Base-by-base conservation (phyloP, 495 filamentous ascomycete species). In the Penicillium pulvis region DNA sequence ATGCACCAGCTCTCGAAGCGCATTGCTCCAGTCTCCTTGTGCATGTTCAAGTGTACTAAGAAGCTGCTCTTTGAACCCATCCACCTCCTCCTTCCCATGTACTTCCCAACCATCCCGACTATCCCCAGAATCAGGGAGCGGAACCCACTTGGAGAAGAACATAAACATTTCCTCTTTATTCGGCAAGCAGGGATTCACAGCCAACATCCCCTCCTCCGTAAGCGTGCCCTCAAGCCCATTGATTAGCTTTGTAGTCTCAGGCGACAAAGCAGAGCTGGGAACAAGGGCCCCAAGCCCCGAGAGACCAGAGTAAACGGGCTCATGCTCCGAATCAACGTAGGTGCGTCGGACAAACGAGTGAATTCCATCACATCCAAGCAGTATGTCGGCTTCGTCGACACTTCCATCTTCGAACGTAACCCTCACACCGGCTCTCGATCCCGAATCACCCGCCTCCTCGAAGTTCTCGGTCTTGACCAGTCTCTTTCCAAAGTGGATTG, bases 351-450 rank as follows among this genome's bases (percentile, higher is more conserved):
- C 71, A 6, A 66, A 71, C 17, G 80, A 77, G 39, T 79, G 79
- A 16, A 85, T 81, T 0, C 85, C 85, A 70, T 87, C 84, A 16
- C 82, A 81, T 6, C 79, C 85, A 51, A 88, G 70, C 9, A 86
- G 61, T 12, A 89, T 31, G 69, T 80, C 79, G 0, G 74, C 80
- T 0, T 72, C 66, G 20, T 70, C 72, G 0, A 23, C 45, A 2
- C 59, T 58, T 0, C 70, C 73, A 51, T 77, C 73, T 1, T 60
- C 59, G 46, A 77, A 75, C 16, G 48, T 55, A 1, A 71, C 64
- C 2, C 43, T 60, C 4, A 75, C 63, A 11, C 58, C 56, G 6
- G 44, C 39, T 1, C 50, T 57, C 0, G 47, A 28, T 8, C 72
- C 69, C 14, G 39, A 5, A 0, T 5, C 39, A 17, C 6, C 16